These are phyloP conservation scores for Fusarium sp. DNA, from an alignment of 2,329 filamentous ascomycete species.

Conservation along the genomic window DNA sequence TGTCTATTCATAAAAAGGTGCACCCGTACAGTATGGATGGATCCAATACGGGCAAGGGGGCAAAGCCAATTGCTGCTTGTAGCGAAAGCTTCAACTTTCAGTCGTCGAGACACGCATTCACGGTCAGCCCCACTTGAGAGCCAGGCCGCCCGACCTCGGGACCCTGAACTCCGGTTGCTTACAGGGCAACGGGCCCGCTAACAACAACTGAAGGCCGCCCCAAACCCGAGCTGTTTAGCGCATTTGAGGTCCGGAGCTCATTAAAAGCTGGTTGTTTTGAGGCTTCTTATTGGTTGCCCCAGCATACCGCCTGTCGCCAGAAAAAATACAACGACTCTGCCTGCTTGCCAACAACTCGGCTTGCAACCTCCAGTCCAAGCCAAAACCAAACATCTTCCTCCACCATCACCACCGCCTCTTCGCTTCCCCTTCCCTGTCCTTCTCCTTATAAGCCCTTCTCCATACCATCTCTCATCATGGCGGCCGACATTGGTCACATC, in stretches of 20 bases:
- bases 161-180: not conserved
- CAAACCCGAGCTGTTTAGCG: constrained; percentile 9
- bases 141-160: not conserved
- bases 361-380: constrained; percentile 28
- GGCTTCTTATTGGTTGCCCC: constrained; percentile 15
- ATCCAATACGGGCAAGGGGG: not conserved
- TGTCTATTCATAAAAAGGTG: not conserved
- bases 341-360: constrained; percentile 32
- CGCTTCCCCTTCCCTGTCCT: constrained; percentile 26
- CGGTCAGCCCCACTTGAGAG: not conserved
- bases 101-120: not conserved
- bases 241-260: constrained; percentile 20
- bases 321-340: constrained; percentile 28
- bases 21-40: not conserved
- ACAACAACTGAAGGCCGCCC: constrained; percentile 12
- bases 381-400: constrained; percentile 25
- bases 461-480: constrained; percentile 55
- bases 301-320: constrained; percentile 19
- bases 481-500: constrained; percentile 65
- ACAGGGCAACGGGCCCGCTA: constrained; percentile 1
- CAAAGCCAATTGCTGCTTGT: not conserved
- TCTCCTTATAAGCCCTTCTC: constrained; percentile 8
- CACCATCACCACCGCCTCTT: constrained; percentile 37
- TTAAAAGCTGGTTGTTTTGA: constrained; percentile 6
- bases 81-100: not conserved